Conservation (phyloP, 768 basidiomycete species). For the Amanita pallidorosea region DNA sequence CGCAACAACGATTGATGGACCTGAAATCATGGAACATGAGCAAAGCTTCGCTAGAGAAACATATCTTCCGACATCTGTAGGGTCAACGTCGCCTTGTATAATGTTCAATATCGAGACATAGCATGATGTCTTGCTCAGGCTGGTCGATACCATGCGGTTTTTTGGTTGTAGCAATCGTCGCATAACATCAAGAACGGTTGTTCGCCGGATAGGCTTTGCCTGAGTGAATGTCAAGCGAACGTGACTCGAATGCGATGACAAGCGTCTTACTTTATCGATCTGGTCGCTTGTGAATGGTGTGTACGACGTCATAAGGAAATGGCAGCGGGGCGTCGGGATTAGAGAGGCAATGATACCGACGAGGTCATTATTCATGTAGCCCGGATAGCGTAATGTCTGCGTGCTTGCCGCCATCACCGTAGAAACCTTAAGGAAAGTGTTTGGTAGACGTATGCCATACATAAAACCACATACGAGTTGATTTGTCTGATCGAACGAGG, state of each 20-base stretch:
- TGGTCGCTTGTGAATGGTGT: conserved; percentile 97
- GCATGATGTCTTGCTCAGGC: conserved; percentile 84
- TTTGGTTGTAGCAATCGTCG: conserved; percentile 94
- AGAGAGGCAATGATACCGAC: conserved; percentile 95
- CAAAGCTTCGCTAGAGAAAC: not conserved
- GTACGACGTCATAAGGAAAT: conserved; percentile 98
- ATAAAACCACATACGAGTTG: conserved; percentile 50
- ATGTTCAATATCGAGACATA: conserved; percentile 98
- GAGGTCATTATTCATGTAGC: conserved; percentile 99
- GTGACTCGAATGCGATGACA: not conserved
- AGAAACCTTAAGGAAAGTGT: conserved; percentile 52
- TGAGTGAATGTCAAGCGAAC: conserved; percentile 15
- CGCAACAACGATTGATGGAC: conserved; percentile 95
- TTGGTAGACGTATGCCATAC: not conserved
- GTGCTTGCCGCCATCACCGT: conserved; percentile 98
- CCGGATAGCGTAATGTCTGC: conserved; percentile 92
- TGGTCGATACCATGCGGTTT: conserved; percentile 95
- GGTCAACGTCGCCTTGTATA: conserved; percentile 97
- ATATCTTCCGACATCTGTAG: conserved; percentile 67
- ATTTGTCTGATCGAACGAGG: conserved; percentile 86
- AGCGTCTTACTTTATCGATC: conserved; percentile 74
- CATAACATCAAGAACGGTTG: conserved; percentile 98
- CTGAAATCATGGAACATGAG: conserved; percentile 25
- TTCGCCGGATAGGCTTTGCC: conserved; percentile 94
- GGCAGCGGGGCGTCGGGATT: conserved; percentile 94